Evolutionary conservation across 139 green algal genomes (phyloP), one percentile per base, ranked within the genome.

Genomic region (Chlamydomonas sphaeroides): DNA sequence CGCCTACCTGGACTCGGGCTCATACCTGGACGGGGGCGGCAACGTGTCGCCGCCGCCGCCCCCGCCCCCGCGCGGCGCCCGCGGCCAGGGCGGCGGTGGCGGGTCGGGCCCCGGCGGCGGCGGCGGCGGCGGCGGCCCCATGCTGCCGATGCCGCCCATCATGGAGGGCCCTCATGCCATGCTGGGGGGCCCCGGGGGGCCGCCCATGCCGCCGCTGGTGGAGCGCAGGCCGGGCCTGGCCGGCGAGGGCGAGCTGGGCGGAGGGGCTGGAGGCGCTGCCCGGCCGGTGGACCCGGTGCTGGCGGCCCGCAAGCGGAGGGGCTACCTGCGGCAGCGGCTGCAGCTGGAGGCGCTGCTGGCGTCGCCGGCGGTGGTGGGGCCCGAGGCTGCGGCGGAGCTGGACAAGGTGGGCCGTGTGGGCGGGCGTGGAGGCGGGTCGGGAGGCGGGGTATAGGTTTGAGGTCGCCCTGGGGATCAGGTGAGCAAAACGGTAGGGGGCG

Each of bases 1-100:
- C n/a, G 61, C 74, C 30, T 80, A 80, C 74, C 39, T 80, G 15
- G 74, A 80, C 59, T 30, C 30, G 8, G 56, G 56, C 56, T n/a
- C n/a, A n/a, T n/a, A n/a, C n/a, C n/a, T n/a, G n/a, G n/a, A n/a
- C n/a, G 56, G 56, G 18, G 72, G 72, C 26, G 69, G 67, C 26
- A 15, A 10, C 36, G 69, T 51, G 35, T 78, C 69, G 48, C 71
- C 51, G 36, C 69, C 35, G 45, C 68, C 66, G 66, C 66, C 63
- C 5, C 63, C 65, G 35, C 65, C 65, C 11, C 35, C 35, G 35
- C 65, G 56, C 10, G 25, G 56, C 56, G 56, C 18, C 17, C 49
- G 49, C 2, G n/a, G n/a, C n/a, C n/a, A n/a, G n/a, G 49, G 49
- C 49, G 8, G 6, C 49, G 45, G 45, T 51, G 45, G 8, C 10